A percentile compares a stretch with the other conserved stretches of the same genome.
Evolutionary conservation across 176 grass and related monocot species (phyloP).

Genomic region (Guadua angustifolia): DNA sequence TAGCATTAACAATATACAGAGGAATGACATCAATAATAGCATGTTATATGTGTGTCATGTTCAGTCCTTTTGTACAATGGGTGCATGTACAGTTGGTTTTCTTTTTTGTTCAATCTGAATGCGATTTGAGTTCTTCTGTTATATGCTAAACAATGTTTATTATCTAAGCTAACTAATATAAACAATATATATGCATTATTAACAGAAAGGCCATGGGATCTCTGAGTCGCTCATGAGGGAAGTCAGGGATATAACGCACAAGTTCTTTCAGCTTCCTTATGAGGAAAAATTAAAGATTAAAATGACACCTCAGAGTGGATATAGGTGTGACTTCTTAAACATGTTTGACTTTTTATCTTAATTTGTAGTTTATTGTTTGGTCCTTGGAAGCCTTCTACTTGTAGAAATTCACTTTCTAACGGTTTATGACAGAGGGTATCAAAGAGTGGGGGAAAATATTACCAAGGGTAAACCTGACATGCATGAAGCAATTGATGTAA

Average conservation of each 20-base stretch:
- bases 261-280: conserved; percentile 76
- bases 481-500: conserved; percentile 99
- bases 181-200: not conserved
- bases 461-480: conserved; percentile 93
- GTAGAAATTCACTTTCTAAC: conserved; percentile 7
- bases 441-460: conserved; percentile 79
- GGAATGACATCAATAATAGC: not conserved
- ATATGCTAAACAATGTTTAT: not conserved
- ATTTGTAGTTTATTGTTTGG: not conserved
- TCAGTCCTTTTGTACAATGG: not conserved
- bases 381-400: not conserved
- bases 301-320: conserved; percentile 75
- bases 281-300: conserved; percentile 95
- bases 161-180: not conserved
- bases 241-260: conserved; percentile 66
- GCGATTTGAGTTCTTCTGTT: not conserved
- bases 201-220: conserved; percentile 87
- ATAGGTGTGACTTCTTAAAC: conserved; percentile 51
- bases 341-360: not conserved
- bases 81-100: not conserved
- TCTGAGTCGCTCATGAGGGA: conserved; percentile 67
- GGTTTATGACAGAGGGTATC: conserved; percentile 66
- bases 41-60: not conserved
- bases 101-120: not conserved
- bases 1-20: not conserved